phyloP scores from a whole-genome alignment of 139 green algal species.

The Chlorella sp. region DNA sequence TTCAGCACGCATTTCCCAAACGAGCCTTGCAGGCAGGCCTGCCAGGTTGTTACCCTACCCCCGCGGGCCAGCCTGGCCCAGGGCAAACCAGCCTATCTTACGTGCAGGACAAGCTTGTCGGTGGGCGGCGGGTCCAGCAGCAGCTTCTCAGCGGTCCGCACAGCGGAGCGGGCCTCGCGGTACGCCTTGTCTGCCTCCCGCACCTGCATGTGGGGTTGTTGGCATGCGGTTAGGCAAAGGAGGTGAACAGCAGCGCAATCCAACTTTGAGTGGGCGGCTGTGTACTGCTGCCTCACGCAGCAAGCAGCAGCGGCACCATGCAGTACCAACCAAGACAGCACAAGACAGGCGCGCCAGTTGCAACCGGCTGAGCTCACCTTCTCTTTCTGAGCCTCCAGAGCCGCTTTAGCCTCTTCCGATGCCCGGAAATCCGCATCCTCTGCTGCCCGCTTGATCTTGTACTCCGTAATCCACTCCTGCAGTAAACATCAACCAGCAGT shows the following conservation, averaged over 20 bases:
- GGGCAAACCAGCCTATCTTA: not conserved
- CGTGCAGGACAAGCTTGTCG: constrained; percentile 27
- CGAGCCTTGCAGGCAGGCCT: too few relatives aligned
- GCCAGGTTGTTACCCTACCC: too few relatives aligned
- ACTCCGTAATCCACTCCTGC: constrained; percentile 51
- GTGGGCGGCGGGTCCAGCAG: constrained; percentile 45
- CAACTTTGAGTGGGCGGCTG: too few relatives aligned
- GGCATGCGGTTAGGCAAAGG: not conserved
- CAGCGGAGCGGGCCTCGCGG: constrained; percentile 4
- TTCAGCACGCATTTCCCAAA: too few relatives aligned
- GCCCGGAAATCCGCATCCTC: constrained; percentile 33
- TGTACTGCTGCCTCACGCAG: too few relatives aligned
- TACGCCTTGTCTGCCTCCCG: not conserved
- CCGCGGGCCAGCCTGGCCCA: too few relatives aligned
- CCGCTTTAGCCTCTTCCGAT: constrained; percentile 38
- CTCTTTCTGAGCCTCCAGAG: constrained; percentile 33
- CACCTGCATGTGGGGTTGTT: not conserved
- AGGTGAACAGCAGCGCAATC: too few relatives aligned
- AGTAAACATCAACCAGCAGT: too few relatives aligned
- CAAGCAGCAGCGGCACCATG: too few relatives aligned
- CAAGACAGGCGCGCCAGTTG: too few relatives aligned
- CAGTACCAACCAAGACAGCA: too few relatives aligned
- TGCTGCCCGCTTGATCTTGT: constrained; percentile 29
- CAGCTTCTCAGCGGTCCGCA: constrained; percentile 29
- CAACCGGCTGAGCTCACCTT: not conserved